Evolutionary conservation across 352 stramenopile genomes (phyloP).

Genomic region (Globisporangium nodosum): DNA sequence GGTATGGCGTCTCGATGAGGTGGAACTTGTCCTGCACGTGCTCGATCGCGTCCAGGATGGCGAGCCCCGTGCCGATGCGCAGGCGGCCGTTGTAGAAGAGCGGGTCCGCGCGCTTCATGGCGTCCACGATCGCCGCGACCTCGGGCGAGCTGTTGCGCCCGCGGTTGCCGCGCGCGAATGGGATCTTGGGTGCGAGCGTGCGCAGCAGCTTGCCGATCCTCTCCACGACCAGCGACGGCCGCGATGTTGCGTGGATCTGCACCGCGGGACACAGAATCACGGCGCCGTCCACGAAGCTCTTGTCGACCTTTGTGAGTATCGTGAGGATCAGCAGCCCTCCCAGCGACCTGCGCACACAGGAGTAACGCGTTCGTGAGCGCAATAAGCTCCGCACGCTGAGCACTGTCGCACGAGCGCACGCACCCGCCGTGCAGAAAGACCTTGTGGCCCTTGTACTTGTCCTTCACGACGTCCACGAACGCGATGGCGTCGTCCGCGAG

Average conservation of each 20-base stretch:
- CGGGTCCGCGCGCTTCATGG: slow-evolving; percentile 48
- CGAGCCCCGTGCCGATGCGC: slow-evolving; percentile 64
- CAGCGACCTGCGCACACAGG: slow-evolving; percentile 40
- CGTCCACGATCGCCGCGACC: slow-evolving; percentile 45
- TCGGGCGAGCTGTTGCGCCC: slow-evolving; percentile 61
- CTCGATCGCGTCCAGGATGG: slow-evolving; percentile 57
- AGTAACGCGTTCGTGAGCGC: background rate
- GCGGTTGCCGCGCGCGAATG: slow-evolving; percentile 46
- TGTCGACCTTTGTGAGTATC: slow-evolving; percentile 38
- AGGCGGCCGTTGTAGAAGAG: slow-evolving; percentile 73
- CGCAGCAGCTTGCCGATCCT: slow-evolving; percentile 44
- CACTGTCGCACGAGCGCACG: background rate
- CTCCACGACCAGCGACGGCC: slow-evolving; percentile 41
- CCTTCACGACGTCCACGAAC: slow-evolving; percentile 47
- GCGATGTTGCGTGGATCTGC: slow-evolving; percentile 55
- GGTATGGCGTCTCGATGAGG: slow-evolving; percentile 61
- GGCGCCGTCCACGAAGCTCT: slow-evolving; percentile 53
- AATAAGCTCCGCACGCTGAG: no score
- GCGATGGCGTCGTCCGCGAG: slow-evolving; percentile 67
- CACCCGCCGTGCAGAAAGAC: slow-evolving; percentile 71
- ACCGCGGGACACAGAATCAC: slow-evolving; percentile 67
- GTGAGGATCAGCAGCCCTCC: slow-evolving; percentile 62
- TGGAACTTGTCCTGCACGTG: slow-evolving; percentile 51
- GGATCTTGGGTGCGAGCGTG: slow-evolving; percentile 58
- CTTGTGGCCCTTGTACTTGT: slow-evolving; percentile 58